Evolutionary conservation across 345 rosid genomes (phyloP), one percentile per base, ranked within the genome.

Genomic region (Eucalyptus pauciflora): DNA sequence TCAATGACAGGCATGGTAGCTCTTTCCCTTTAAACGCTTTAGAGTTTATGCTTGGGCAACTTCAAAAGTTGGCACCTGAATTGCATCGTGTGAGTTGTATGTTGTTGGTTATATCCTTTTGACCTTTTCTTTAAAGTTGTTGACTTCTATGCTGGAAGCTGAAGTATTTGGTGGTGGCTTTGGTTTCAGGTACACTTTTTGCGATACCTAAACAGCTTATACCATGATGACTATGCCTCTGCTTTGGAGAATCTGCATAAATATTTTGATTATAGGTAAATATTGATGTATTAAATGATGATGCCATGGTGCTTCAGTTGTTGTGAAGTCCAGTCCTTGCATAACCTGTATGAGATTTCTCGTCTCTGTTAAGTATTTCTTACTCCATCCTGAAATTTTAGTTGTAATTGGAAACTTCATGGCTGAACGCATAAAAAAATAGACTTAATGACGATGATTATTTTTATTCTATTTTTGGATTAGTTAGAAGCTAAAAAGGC

Each of bases 201-300:
- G 92, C 96, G 96, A 48, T 95, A 98, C 94, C 93, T 97, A 93
- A 96, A 95, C 94, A 93, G 94, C 91, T 95, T 98, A 89, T 94
- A 95, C 93, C 99, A 93, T 86, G 96, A 97, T 85, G 99, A 98
- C 91, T 97, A 96, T 93, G 93, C 97, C 93, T 92, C 96, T 92
- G 98, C 99, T 90, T 87, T 97, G 94, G 99, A 98, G 92, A 95
- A 94, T 90, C 98, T 98, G 90, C 98, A 94, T 89, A 94, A 96
- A 89, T 97, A 96, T 91, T 98, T 98, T 89, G 99, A 98, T 92
- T 97, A 95, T 92, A 98, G 99, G 99, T 98, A 90, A 94, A 64
- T 16, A 46, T 46, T 92, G 62, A 88, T 86, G 89, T 51, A 17
- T 46, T 37, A 10, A 33, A 58, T 85, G 37, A 60, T 49, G 86